Percentiles rank a stretch among this genome's conserved stretches.
Evolutionary conservation across 2,329 filamentous ascomycete genomes (phyloP).

Genomic region (Magnaporthiopsis incrustans): DNA sequence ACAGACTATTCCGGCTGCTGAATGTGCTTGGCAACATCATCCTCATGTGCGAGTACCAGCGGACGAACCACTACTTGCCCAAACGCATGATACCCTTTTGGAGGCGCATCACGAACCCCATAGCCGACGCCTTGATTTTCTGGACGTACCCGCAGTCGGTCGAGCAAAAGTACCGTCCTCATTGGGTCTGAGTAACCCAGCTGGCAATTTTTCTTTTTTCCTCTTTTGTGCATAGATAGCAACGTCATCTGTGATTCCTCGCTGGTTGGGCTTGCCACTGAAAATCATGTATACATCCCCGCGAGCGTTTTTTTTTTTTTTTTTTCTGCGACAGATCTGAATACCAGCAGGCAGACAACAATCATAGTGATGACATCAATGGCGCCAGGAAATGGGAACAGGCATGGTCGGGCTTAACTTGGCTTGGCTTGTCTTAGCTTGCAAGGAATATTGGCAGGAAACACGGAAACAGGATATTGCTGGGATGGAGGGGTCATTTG

Average conservation of each 20-base stretch:
- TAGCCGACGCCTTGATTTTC: slow-evolving; percentile 26
- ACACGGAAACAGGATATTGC: neutral
- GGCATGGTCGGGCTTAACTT: no score
- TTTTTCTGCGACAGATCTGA: neutral
- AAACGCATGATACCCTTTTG: slow-evolving; percentile 14
- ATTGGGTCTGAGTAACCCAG: neutral
- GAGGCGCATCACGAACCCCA: slow-evolving; percentile 19
- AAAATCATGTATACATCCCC: neutral
- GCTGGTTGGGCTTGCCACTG: neutral
- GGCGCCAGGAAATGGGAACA: neutral
- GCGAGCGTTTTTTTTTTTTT: neutral
- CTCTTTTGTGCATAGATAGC: neutral
- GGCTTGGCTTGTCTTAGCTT: no score
- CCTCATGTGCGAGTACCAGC: slow-evolving; percentile 28
- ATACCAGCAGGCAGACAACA: neutral
- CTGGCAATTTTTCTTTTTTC: neutral
- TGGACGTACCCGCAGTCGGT: slow-evolving; percentile 34
- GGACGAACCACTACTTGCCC: slow-evolving; percentile 28
- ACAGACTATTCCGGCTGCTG: slow-evolving; percentile 28
- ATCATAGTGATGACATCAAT: neutral
- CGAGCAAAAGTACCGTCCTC: slow-evolving; percentile 26
- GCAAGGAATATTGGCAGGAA: neutral
- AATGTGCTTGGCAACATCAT: slow-evolving; percentile 31
- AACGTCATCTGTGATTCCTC: neutral
- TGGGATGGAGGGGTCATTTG: neutral